Percentiles rank a stretch among this genome's conserved stretches.
phyloP scores from a whole-genome alignment of 2,329 filamentous ascomycete genomes.

The Aureobasidium vineae region DNA sequence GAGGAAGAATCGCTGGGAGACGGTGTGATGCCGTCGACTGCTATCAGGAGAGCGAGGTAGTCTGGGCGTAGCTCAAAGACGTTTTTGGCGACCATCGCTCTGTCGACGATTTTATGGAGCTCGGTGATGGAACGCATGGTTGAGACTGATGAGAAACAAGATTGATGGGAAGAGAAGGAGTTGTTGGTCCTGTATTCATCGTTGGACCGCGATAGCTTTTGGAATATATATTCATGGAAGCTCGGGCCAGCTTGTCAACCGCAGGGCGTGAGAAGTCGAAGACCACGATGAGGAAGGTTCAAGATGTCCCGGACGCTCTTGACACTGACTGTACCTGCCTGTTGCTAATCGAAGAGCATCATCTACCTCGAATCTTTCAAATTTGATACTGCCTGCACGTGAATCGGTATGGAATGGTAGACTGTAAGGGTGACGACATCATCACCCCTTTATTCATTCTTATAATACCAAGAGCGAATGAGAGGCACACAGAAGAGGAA shows the following conservation, averaged over 20 bases:
- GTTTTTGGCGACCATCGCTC: neutral
- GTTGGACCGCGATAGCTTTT: neutral
- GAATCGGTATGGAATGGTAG: neutral
- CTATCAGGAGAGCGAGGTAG: conserved; percentile 42
- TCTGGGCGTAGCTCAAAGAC: conserved; percentile 40
- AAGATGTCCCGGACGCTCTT: neutral
- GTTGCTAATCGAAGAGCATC: neutral
- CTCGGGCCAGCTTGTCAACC: conserved; percentile 1
- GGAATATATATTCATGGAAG: neutral
- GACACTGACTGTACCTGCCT: neutral
- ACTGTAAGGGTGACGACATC: neutral
- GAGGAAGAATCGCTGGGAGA: conserved; percentile 38
- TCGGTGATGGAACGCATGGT: conserved; percentile 12
- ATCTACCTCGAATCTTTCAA: no score
- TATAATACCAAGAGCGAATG: conserved; percentile 1
- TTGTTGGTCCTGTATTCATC: neutral
- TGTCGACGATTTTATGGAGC: conserved; percentile 8
- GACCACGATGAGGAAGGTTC: neutral
- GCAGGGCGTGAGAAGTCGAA: neutral
- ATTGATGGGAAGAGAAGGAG: neutral
- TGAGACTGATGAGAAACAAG: no score
- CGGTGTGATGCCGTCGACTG: conserved; percentile 37
- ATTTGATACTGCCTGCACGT: neutral
- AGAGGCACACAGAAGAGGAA: neutral
- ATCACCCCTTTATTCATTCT: conserved; percentile 2